Conservation (phyloP, 495 filamentous ascomycete species). For the Glonium stellatum region DNA sequence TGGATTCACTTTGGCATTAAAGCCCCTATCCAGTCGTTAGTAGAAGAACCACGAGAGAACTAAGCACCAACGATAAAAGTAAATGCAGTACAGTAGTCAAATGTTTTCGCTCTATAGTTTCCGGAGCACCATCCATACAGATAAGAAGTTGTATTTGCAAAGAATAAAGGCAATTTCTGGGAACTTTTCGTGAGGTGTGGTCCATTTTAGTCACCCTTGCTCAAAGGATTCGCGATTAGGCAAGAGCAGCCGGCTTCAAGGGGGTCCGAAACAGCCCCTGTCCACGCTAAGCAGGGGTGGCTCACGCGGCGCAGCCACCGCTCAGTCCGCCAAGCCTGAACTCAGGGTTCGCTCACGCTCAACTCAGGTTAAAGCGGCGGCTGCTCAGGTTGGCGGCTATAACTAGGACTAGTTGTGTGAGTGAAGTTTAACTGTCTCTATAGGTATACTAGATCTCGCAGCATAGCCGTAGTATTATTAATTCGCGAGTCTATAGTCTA, state of each 20-base stretch:
- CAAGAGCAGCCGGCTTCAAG: slow-evolving; percentile 11
- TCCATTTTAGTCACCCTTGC: slow-evolving; percentile 13
- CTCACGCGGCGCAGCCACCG: slow-evolving; percentile 10
- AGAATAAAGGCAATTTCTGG: slow-evolving; percentile 15
- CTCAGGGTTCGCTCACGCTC: no score
- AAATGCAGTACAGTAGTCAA: slow-evolving; percentile 7
- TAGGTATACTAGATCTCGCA: neutral
- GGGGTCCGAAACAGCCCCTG: slow-evolving; percentile 2
- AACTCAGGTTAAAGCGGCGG: no score
- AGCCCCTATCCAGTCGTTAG: slow-evolving; percentile 11
- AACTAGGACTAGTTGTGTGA: no score
- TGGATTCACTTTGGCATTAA: slow-evolving; percentile 12
- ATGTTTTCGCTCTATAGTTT: slow-evolving; percentile 15
- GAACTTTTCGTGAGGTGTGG: slow-evolving; percentile 17
- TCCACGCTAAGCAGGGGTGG: slow-evolving; percentile 6
- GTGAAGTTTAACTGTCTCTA: no score
- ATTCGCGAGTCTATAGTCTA: neutral
- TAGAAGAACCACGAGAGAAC: slow-evolving; percentile 8
- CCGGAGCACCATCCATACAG: slow-evolving; percentile 11
- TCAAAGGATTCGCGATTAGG: slow-evolving; percentile 14
- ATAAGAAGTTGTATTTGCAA: slow-evolving; percentile 13
- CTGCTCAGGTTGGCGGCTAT: no score
- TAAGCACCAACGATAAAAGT: slow-evolving; percentile 7
- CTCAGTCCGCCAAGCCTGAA: no score
- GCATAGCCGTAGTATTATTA: neutral